Percentiles rank a stretch among this genome's conserved stretches.
These are phyloP conservation scores for Fomitopsis pulvina DNA, from an alignment of 768 basidiomycete genomes.

Conservation along the genomic window DNA sequence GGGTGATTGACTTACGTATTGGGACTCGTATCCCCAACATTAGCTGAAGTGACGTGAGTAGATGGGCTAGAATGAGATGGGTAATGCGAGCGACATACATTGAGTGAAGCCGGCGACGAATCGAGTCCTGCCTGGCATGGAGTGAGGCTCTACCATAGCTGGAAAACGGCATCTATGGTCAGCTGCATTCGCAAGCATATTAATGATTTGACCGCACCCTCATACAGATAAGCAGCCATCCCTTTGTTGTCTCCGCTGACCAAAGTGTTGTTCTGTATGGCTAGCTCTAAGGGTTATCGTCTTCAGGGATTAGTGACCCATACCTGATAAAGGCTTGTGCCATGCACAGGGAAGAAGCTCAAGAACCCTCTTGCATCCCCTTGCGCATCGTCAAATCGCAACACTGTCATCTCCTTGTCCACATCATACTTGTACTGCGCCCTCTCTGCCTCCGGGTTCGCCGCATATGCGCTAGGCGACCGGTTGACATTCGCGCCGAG, in stretches of 20 bases:
- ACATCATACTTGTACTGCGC: slow-evolving; percentile 62
- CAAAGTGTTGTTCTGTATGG: slow-evolving; percentile 67
- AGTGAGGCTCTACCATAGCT: slow-evolving; percentile 58
- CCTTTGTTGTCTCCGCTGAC: slow-evolving; percentile 81
- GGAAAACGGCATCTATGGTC: slow-evolving; percentile 1
- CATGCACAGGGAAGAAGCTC: slow-evolving; percentile 75
- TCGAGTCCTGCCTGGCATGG: slow-evolving; percentile 60
- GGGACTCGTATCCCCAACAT: slow-evolving; percentile 74
- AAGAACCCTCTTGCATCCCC: slow-evolving; percentile 61
- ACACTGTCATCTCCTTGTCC: slow-evolving; percentile 66
- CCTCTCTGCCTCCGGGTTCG: slow-evolving; percentile 66
- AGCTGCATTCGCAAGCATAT: too few species aligned
- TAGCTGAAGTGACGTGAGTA: slow-evolving; percentile 38
- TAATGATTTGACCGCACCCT: slow-evolving; percentile 54
- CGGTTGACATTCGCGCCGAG: slow-evolving; percentile 67
- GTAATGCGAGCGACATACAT: slow-evolving; percentile 34
- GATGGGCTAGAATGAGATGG: slow-evolving; percentile 3
- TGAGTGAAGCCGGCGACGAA: slow-evolving; percentile 76
- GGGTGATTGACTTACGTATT: slow-evolving; percentile 52
- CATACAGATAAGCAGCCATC: slow-evolving; percentile 77
- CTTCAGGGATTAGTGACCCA: not conserved
- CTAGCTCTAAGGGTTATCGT: not conserved
- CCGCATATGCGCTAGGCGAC: slow-evolving; percentile 69
- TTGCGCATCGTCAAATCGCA: slow-evolving; percentile 54
- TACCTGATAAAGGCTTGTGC: slow-evolving; percentile 75